Evolutionary conservation across 768 basidiomycete genomes (phyloP).

Genomic region (Lactarius pseudohatsudake): DNA sequence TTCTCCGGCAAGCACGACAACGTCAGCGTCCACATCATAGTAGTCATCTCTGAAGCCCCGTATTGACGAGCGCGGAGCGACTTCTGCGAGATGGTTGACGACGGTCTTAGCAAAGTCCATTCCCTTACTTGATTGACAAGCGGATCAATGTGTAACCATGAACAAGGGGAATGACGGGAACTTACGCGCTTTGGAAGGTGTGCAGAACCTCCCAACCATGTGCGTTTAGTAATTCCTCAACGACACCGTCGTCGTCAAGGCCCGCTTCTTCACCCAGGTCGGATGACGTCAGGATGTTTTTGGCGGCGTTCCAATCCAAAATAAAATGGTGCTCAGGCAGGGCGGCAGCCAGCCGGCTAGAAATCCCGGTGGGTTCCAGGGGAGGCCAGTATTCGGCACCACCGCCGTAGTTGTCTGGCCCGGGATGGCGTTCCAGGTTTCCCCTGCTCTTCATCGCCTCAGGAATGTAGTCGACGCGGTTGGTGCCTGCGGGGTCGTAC

Average conservation of each 20-base stretch:
- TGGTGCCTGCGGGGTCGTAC: slow-evolving; percentile 41
- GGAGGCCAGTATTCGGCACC: slow-evolving; percentile 18
- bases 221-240: slow-evolving; percentile 38
- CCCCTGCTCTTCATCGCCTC: slow-evolving; percentile 37
- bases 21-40: slow-evolving; percentile 36
- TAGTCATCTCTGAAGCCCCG: slow-evolving; percentile 45
- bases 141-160: neutral
- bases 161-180: slow-evolving; percentile 8
- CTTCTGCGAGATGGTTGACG: slow-evolving; percentile 40
- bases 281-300: neutral
- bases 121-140: slow-evolving; percentile 38
- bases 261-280: slow-evolving; percentile 13
- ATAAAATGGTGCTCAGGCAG: slow-evolving; percentile 2
- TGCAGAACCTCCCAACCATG: slow-evolving; percentile 45
- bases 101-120: slow-evolving; percentile 48
- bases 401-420: slow-evolving; percentile 25
- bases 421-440: slow-evolving; percentile 32
- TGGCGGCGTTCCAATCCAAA: slow-evolving; percentile 16
- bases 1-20: slow-evolving; percentile 44
- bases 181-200: slow-evolving; percentile 45
- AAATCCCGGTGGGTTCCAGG: slow-evolving; percentile 8
- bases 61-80: slow-evolving; percentile 38
- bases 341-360: neutral
- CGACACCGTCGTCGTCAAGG: slow-evolving; percentile 32
- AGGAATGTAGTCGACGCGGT: slow-evolving; percentile 42